Percentiles rank a stretch among this genome's conserved stretches.
Evolutionary conservation across 495 filamentous ascomycete species (phyloP).

Genomic region (Durotheca rogersii): DNA sequence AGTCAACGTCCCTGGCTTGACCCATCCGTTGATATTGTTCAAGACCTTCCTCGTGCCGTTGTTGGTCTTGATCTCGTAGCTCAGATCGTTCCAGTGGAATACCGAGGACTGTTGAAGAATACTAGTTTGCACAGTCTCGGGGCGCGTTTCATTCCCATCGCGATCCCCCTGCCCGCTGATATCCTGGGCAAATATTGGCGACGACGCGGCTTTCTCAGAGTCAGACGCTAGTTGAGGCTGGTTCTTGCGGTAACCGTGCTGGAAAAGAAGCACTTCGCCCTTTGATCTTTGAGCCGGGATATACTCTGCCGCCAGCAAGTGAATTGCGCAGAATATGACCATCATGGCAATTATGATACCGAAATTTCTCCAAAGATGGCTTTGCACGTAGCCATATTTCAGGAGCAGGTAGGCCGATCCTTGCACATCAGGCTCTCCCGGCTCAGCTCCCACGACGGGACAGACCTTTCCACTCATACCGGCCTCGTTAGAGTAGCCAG

Average conservation of each 20-base stretch:
- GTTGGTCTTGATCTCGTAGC: conserved; percentile 75
- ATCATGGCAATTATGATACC: conserved; percentile 15
- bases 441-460: conserved; percentile 51
- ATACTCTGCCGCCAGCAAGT: conserved; percentile 63
- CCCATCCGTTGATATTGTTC: conserved; percentile 69
- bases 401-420: conserved; percentile 52
- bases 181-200: background rate
- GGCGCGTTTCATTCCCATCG: background rate
- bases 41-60: no score
- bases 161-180: background rate
- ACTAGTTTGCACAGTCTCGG: background rate
- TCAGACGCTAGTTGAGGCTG: background rate
- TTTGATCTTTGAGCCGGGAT: conserved; percentile 29
- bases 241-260: background rate
- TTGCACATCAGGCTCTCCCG: conserved; percentile 48
- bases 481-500: background rate
- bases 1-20: conserved; percentile 74
- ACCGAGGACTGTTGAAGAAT: background rate
- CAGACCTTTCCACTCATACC: conserved; percentile 53
- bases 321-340: conserved; percentile 57
- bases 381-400: conserved; percentile 55
- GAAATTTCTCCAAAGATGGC: conserved; percentile 56
- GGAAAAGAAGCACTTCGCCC: background rate
- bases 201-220: no score
- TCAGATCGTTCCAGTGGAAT: conserved; percentile 72